Evolutionary conservation across 441 rosid genomes (phyloP).

Genomic region (California macrophylla): DNA sequence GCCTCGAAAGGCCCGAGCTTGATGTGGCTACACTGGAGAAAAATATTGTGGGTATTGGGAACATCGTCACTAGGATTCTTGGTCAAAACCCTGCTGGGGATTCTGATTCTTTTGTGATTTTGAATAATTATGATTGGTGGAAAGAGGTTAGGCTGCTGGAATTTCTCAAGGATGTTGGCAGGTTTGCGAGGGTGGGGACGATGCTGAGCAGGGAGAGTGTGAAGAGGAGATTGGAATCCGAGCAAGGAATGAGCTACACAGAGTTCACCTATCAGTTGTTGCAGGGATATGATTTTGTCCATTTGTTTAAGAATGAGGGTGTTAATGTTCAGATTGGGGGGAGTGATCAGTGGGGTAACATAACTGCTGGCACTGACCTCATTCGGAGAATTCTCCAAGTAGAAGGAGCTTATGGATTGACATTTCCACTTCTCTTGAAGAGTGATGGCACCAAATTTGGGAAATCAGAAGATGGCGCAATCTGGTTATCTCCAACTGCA

Average conservation of each 20-base stretch:
- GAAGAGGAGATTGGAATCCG: slow-evolving; percentile 79
- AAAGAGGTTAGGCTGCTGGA: slow-evolving; percentile 64
- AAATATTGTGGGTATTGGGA: slow-evolving; percentile 47
- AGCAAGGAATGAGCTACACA: slow-evolving; percentile 88
- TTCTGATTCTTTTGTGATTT: slow-evolving; percentile 27
- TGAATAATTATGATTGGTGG: slow-evolving; percentile 97
- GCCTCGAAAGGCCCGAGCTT: slow-evolving; percentile 80
- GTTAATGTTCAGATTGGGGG: slow-evolving; percentile 91
- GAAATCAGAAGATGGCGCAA: slow-evolving; percentile 92
- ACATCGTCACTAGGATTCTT: slow-evolving; percentile 38
- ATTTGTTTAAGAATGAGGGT: slow-evolving; percentile 57
- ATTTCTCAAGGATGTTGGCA: slow-evolving; percentile 68
- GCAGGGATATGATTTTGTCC: slow-evolving; percentile 76
- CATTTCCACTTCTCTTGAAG: slow-evolving; percentile 79
- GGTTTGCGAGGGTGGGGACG: slow-evolving; percentile 69
- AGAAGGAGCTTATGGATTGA: slow-evolving; percentile 68
- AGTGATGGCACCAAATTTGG: slow-evolving; percentile 89
- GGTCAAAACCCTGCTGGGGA: slow-evolving; percentile 14
- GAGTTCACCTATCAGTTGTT: slow-evolving; percentile 81
- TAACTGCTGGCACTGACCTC: slow-evolving; percentile 84
- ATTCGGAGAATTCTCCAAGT: slow-evolving; percentile 65
- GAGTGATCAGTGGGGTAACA: slow-evolving; percentile 97
- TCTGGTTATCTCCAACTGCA: slow-evolving; percentile 71
- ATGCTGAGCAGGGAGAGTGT: slow-evolving; percentile 91
- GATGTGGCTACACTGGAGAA: slow-evolving; percentile 43